Evolutionary conservation across 1,284 basidiomycete genomes (phyloP).

Genomic region (Xerocomus amazonicus): DNA sequence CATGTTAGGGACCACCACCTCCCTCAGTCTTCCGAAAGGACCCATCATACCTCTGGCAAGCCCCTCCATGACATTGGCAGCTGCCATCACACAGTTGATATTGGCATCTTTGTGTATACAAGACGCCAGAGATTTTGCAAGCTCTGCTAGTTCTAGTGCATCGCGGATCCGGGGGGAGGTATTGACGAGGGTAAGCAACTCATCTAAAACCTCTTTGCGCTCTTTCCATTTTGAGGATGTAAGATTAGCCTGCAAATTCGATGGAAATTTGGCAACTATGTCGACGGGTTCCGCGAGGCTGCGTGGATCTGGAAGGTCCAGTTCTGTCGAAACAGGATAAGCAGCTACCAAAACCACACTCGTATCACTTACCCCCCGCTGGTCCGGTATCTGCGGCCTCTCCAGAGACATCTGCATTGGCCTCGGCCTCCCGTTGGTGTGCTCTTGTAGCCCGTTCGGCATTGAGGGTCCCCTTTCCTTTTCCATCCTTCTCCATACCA

Average conservation of each 20-base stretch:
- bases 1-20: conserved; percentile 74
- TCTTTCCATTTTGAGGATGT: conserved; percentile 98
- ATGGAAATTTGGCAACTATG: conserved; percentile 71
- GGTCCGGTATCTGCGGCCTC: conserved; percentile 36
- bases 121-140: conserved; percentile 74
- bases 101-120: conserved; percentile 91
- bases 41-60: conserved; percentile 80
- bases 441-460: conserved; percentile 79
- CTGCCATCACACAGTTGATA: conserved; percentile 91
- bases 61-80: conserved; percentile 83
- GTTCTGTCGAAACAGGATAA: conserved; percentile 33
- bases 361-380: conserved; percentile 23
- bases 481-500: conserved; percentile 75
- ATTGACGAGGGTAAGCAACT: conserved; percentile 71
- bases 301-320: conserved; percentile 70
- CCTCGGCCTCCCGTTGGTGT: conserved; percentile 72
- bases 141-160: conserved; percentile 66
- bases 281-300: conserved; percentile 84
- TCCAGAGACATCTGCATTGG: conserved; percentile 42
- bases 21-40: conserved; percentile 75
- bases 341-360: conserved; percentile 11
- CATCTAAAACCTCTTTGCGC: conserved; percentile 88
- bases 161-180: conserved; percentile 78
- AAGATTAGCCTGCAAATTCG: conserved; percentile 70
- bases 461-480: conserved; percentile 78